Conservation (phyloP, 2,329 filamentous ascomycete genomes). For the Neonectria punicea region DNA sequence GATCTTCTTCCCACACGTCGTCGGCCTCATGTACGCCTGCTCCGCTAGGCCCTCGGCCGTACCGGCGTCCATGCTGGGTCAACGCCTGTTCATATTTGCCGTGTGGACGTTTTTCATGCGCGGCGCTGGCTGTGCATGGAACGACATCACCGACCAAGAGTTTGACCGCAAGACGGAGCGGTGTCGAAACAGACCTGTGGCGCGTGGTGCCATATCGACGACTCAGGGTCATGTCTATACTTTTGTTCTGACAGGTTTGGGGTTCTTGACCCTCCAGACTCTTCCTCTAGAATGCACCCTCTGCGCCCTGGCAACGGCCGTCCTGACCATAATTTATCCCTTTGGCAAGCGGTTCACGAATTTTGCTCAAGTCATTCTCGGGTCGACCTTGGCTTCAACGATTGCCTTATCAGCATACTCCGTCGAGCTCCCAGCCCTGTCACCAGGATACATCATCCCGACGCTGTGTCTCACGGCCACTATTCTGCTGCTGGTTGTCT, state of each 20-base stretch:
- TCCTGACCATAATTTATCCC: slow-evolving; percentile 59
- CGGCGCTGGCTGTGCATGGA: slow-evolving; percentile 58
- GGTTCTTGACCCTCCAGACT: slow-evolving; percentile 1
- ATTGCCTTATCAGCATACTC: slow-evolving; percentile 27
- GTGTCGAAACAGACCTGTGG: slow-evolving; percentile 58
- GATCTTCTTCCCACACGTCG: slow-evolving; percentile 60
- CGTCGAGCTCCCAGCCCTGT: slow-evolving; percentile 30
- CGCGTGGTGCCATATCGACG: slow-evolving; percentile 60
- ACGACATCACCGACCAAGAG: slow-evolving; percentile 65
- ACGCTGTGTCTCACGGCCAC: slow-evolving; percentile 34
- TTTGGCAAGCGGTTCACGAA: slow-evolving; percentile 63
- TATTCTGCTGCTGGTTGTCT: slow-evolving; percentile 43
- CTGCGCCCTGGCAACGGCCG: slow-evolving; percentile 54
- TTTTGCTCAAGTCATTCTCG: slow-evolving; percentile 62
- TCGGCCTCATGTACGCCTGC: slow-evolving; percentile 58
- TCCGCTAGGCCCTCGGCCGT: slow-evolving; percentile 50
- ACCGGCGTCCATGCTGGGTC: slow-evolving; percentile 30
- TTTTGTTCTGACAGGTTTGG: slow-evolving; percentile 5
- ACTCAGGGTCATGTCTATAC: slow-evolving; percentile 49
- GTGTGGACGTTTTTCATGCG: slow-evolving; percentile 59
- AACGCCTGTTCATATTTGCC: slow-evolving; percentile 51
- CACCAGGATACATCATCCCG: slow-evolving; percentile 18
- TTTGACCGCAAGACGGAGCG: slow-evolving; percentile 63
- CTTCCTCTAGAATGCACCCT: slow-evolving; percentile 24
- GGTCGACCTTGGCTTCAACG: slow-evolving; percentile 58